These are phyloP conservation scores for Luvunga scandens DNA, from an alignment of 345 rosid genomes.

Conservation along the genomic window DNA sequence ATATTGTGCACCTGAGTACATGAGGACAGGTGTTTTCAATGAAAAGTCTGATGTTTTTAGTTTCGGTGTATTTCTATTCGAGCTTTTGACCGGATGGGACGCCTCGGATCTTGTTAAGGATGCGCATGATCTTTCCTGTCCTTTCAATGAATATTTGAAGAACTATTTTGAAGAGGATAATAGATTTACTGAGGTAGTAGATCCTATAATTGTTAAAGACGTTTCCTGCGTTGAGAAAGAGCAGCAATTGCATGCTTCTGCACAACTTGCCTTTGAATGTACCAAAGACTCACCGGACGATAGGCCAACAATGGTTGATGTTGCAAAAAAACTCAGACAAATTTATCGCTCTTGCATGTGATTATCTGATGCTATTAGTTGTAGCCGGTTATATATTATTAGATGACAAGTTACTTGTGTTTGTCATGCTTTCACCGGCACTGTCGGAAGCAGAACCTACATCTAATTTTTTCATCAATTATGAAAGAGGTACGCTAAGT, in stretches of 20 bases:
- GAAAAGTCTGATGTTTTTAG: constrained; percentile 26
- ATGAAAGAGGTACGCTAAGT: too few relatives aligned
- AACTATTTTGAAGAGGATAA: not conserved
- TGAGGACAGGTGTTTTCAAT: not conserved
- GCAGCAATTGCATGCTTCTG: constrained; percentile 7
- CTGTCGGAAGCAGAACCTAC: too few relatives aligned
- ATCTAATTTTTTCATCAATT: too few relatives aligned
- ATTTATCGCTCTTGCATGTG: not conserved
- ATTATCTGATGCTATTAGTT: too few relatives aligned
- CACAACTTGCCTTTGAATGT: not conserved
- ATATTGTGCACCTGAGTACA: not conserved
- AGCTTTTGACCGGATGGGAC: not conserved
- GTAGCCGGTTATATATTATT: too few relatives aligned
- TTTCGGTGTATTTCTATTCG: not conserved
- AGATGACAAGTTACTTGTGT: too few relatives aligned
- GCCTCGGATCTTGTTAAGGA: not conserved
- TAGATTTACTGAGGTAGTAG: constrained; percentile 1
- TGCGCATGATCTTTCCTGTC: too few relatives aligned
- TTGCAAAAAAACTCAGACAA: not conserved
- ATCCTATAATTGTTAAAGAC: constrained; percentile 1
- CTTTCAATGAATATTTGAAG: too few relatives aligned
- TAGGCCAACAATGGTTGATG: constrained; percentile 25
- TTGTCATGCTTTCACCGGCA: too few relatives aligned
- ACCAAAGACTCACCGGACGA: not conserved
- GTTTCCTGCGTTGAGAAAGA: not conserved